These are phyloP conservation scores for Rhizophagus clarus DNA, from an alignment of 192 early-diverging fungal genomes.

Conservation along the genomic window DNA sequence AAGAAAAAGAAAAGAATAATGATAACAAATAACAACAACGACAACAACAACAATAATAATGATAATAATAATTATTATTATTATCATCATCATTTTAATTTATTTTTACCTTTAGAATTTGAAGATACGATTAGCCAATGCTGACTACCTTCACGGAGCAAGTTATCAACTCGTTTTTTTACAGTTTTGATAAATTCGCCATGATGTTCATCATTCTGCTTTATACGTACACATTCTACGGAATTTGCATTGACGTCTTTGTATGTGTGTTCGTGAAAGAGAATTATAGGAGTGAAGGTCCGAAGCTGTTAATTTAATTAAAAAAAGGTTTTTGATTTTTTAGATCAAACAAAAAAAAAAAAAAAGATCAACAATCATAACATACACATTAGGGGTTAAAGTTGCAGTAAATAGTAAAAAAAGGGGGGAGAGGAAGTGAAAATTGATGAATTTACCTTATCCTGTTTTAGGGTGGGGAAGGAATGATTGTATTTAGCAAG, in stretches of 20 bases:
- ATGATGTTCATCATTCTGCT: not conserved
- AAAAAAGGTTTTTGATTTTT: not conserved
- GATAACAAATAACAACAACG: too few relatives aligned
- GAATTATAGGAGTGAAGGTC: not conserved
- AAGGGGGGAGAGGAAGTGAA: too few relatives aligned
- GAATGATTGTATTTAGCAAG: too few relatives aligned
- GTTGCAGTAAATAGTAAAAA: too few relatives aligned
- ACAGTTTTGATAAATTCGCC: not conserved
- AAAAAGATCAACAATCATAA: too few relatives aligned
- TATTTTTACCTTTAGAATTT: slow-evolving; percentile 8
- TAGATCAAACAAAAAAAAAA: too few relatives aligned
- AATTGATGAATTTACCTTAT: too few relatives aligned
- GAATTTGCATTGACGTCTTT: too few relatives aligned
- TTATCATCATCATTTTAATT: not conserved
- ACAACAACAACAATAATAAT: not conserved
- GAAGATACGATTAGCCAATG: not conserved
- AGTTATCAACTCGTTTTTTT: not conserved
- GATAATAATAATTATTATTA: too few relatives aligned
- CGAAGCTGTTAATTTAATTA: slow-evolving; percentile 25
- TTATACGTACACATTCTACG: too few relatives aligned
- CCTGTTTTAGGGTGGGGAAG: too few relatives aligned
- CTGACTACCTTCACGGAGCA: slow-evolving; percentile 6
- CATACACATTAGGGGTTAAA: too few relatives aligned
- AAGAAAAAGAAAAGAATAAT: not conserved
- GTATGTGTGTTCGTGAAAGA: slow-evolving; percentile 1